These are phyloP conservation scores for Nepenthes mirabilis DNA, from an alignment of 148 eudicot species.

Conservation along the genomic window DNA sequence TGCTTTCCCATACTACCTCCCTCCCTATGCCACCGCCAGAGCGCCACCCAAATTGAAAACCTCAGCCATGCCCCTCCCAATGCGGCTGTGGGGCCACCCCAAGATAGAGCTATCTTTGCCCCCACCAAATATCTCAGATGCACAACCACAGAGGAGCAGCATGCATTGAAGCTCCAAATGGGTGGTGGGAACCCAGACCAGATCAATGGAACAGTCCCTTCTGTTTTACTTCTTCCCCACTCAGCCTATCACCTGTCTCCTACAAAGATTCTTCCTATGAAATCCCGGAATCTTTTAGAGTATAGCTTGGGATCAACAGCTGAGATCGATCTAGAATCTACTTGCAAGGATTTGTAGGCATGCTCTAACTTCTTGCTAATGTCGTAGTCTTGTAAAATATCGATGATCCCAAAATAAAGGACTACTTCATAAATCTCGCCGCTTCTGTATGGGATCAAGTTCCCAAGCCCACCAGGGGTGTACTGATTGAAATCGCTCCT, in stretches of 20 bases:
- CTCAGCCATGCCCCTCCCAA: too few species aligned
- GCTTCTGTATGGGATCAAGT: constrained; percentile 30
- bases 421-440: constrained; percentile 64
- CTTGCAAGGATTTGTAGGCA: constrained; percentile 90
- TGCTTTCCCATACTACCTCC: too few species aligned
- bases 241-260: constrained; percentile 39
- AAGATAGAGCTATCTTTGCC: too few species aligned
- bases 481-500: constrained; percentile 73
- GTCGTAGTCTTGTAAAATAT: constrained; percentile 85
- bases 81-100: too few species aligned
- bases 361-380: constrained; percentile 88
- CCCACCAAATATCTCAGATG: too few species aligned
- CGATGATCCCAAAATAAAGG: constrained; percentile 83
- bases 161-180: too few species aligned
- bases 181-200: too few species aligned
- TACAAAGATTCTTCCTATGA: constrained; percentile 64
- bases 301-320: constrained; percentile 94
- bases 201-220: too few species aligned
- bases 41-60: too few species aligned
- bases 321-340: constrained; percentile 77
- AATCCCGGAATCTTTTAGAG: constrained; percentile 81
- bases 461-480: constrained; percentile 40
- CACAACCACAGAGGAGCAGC: too few species aligned
- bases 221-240: too few species aligned
- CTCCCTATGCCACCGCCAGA: too few species aligned